phyloP scores from a whole-genome alignment of 768 basidiomycete genomes.

The Austroboletus festivus region DNA sequence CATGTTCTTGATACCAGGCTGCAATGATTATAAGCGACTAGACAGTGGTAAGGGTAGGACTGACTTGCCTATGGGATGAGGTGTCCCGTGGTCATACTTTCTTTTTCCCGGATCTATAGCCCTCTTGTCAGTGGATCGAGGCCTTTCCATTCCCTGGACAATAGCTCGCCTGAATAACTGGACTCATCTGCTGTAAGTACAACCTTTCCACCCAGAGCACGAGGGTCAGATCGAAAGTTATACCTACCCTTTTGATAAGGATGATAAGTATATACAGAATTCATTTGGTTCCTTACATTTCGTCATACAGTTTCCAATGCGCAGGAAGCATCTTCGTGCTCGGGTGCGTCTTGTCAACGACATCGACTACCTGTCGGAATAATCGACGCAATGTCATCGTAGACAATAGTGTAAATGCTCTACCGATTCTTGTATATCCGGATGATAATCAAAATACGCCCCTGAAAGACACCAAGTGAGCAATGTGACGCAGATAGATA shows the following conservation, averaged over 20 bases:
- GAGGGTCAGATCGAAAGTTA: constrained; percentile 71
- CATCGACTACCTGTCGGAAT: constrained; percentile 49
- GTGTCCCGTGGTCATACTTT: constrained; percentile 61
- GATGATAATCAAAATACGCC: constrained; percentile 72
- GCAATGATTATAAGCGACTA: constrained; percentile 3
- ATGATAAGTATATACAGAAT: constrained; percentile 12
- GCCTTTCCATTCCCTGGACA: neutral
- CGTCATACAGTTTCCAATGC: constrained; percentile 53
- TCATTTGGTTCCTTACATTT: constrained; percentile 45
- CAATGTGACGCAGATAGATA: neutral
- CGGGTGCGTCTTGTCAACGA: constrained; percentile 57
- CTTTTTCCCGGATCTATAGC: constrained; percentile 29
- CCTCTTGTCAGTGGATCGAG: neutral
- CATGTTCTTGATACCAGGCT: constrained; percentile 85
- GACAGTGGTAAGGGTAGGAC: neutral
- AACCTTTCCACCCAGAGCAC: constrained; percentile 57
- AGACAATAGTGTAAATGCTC: constrained; percentile 60
- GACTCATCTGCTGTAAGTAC: constrained; percentile 64
- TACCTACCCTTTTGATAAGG: constrained; percentile 42
- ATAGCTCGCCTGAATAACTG: constrained; percentile 51
- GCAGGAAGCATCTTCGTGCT: constrained; percentile 54
- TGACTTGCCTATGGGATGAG: constrained; percentile 72
- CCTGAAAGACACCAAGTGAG: constrained; percentile 34
- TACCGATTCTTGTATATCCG: constrained; percentile 62
- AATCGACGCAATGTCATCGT: constrained; percentile 52